These are phyloP conservation scores for Grammothele lineata DNA, from an alignment of 768 basidiomycete species.

Conservation along the genomic window DNA sequence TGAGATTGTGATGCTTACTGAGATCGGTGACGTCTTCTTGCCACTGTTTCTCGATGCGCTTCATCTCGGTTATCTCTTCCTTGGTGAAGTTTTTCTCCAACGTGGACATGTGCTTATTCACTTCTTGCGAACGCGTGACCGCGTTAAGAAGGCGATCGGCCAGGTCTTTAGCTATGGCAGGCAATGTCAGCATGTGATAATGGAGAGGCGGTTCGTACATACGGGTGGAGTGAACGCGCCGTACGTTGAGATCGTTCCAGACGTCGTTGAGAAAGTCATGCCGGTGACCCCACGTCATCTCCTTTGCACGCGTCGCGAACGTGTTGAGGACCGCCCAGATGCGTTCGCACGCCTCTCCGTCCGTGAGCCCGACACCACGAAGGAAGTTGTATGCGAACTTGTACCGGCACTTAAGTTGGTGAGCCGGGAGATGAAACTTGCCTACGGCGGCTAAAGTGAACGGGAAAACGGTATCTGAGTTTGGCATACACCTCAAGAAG, in stretches of 20 bases:
- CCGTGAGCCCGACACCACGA: slow-evolving; percentile 12
- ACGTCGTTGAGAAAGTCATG: slow-evolving; percentile 20
- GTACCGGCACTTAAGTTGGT: slow-evolving; percentile 4
- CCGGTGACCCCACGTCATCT: slow-evolving; percentile 17
- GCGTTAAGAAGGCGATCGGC: too few relatives aligned
- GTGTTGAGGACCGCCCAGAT: slow-evolving; percentile 13
- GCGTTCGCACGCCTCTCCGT: slow-evolving; percentile 14
- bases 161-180: too few relatives aligned
- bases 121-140: too few relatives aligned
- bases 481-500: background rate
- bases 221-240: slow-evolving; percentile 8
- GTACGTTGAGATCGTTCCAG: slow-evolving; percentile 12
- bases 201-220: background rate
- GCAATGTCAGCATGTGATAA: too few relatives aligned
- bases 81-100: too few relatives aligned
- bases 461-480: background rate
- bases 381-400: slow-evolving; percentile 7
- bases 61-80: too few relatives aligned
- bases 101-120: too few relatives aligned
- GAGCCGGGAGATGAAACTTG: slow-evolving; percentile 16
- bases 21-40: too few relatives aligned
- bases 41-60: too few relatives aligned
- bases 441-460: slow-evolving; percentile 4
- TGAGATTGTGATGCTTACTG: too few relatives aligned
- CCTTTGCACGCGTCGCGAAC: slow-evolving; percentile 2